These are phyloP conservation scores for Tinospora cordifolia DNA, from an alignment of 164 flowering plant genomes.

Conservation along the genomic window DNA sequence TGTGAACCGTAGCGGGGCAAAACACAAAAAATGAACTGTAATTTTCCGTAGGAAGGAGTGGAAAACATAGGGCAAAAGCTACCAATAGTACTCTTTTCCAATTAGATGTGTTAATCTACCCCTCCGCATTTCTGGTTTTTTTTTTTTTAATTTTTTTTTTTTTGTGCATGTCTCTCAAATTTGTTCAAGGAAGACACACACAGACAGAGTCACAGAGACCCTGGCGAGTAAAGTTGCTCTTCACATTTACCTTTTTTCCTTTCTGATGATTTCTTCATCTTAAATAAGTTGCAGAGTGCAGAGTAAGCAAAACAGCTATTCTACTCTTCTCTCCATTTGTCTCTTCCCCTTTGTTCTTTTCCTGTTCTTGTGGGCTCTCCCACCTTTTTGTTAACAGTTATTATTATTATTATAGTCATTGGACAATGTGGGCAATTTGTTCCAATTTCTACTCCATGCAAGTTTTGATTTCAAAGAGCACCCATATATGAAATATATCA, in stretches of 20 bases:
- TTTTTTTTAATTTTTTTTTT: no score
- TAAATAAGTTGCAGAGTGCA: constrained; percentile 9
- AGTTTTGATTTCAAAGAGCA: background rate
- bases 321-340: background rate
- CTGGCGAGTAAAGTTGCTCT: background rate
- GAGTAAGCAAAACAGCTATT: background rate
- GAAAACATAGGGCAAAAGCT: no score
- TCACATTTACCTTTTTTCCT: no score
- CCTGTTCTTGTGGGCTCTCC: background rate
- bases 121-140: no score
- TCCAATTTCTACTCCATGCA: constrained; percentile 9
- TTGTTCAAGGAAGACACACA: no score
- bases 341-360: constrained; percentile 5
- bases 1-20: no score
- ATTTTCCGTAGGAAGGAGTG: no score
- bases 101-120: background rate
- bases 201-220: no score
- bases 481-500: background rate
- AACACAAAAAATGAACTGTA: no score
- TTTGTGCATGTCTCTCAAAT: background rate
- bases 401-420: background rate
- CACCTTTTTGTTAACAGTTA: no score
- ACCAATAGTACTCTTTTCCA: background rate
- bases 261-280: background rate
- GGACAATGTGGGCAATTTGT: no score